Evolutionary conservation across 176 grass and related monocot species (phyloP), one percentile per base, ranked within the genome.

Genomic region (Rhipidocladum racemiflorum): DNA sequence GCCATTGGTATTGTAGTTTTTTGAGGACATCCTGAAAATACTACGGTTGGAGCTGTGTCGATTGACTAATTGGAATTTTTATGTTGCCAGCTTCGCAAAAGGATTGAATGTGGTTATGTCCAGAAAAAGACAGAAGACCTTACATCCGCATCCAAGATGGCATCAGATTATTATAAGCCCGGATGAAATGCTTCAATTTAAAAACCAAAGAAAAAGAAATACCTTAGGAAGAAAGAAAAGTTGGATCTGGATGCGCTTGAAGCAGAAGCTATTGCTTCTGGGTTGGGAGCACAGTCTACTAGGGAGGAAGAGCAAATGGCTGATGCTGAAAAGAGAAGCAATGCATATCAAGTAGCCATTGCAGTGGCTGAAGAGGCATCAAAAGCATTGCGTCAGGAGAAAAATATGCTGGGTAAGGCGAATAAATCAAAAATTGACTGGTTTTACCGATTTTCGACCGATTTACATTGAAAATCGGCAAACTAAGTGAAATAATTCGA

Each of bases 131-230:
- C 84, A 65, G 87, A 91, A 88, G 89, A 98, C 56, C 85, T 93
- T 79, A 91, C 78, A 57, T 80, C 89, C 18, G 46, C 68, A 81
- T 78, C 69, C 20, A 98, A 91, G 86, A 77, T 68, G 36, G 35
- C 72, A 67, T 93, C 96, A 85, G 92, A 93, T 66, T 99, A 99
- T 83, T 98, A 90, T 68, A 90, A 90, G n/a, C 21, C 76, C 84
- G 46, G 89, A 95, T 21, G 92, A 95, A 88, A 95, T 98, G 96
- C 82, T 98, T 81, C 82, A 87, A 77, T 99, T 97, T 76, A 93
- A 93, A 77, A 95, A 85, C 96, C 96, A 71, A 99, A 95, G 91
- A 98, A 99, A 84, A 99, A 99, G 87, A 99, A 98, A 88, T 99
- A 89, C 17, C 68, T 95, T 78, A 90, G 96, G 43, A 99, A 95